Percentiles rank a stretch among this genome's conserved stretches.
Conservation (phyloP, 768 basidiomycete species). For the Lentinula boryana region DNA sequence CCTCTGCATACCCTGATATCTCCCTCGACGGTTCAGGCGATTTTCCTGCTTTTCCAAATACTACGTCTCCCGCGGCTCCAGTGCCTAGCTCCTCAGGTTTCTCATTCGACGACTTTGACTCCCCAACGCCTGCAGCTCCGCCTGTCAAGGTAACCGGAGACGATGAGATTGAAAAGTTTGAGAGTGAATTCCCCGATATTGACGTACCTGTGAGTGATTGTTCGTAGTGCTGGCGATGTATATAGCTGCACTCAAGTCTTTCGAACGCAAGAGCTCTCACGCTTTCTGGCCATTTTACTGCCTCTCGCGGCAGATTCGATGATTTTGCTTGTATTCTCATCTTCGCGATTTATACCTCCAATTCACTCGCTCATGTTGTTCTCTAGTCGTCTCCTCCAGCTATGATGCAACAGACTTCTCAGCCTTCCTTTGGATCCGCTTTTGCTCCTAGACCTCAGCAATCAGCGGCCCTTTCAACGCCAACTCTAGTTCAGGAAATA, state of each 20-base stretch:
- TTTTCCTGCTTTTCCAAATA: conserved; percentile 35
- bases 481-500: conserved; percentile 61
- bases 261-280: not conserved
- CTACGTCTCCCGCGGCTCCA: conserved; percentile 20
- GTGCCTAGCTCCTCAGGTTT: conserved; percentile 38
- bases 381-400: conserved; percentile 27
- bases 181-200: conserved; percentile 81
- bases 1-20: conserved; percentile 82
- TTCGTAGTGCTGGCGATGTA: not conserved
- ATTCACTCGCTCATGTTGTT: conserved; percentile 1
- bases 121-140: conserved; percentile 29
- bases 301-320: not conserved
- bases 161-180: conserved; percentile 81
- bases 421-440: conserved; percentile 44
- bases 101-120: conserved; percentile 63
- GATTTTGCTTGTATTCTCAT: not conserved
- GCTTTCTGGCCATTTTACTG: too few relatives aligned
- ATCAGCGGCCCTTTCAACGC: conserved; percentile 64
- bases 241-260: not conserved
- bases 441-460: conserved; percentile 77
- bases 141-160: conserved; percentile 77
- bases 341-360: not conserved
- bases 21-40: conserved; percentile 63
- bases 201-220: conserved; percentile 36
- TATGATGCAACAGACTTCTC: conserved; percentile 26